Evolutionary conservation across 2,329 filamentous ascomycete genomes (phyloP), one percentile per base, ranked within the genome.

Genomic region (Cercospora beticola): DNA sequence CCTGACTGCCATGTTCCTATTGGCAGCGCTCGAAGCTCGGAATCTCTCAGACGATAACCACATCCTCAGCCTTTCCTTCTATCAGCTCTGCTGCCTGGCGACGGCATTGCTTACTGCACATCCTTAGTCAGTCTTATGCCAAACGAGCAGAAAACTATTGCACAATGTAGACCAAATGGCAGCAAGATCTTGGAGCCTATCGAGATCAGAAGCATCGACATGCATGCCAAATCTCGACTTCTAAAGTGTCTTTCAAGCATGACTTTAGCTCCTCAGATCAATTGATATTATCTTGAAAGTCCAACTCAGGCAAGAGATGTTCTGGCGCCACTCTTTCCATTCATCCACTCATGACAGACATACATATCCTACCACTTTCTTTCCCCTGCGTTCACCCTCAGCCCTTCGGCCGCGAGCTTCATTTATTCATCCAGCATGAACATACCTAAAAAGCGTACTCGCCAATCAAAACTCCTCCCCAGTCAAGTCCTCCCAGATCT

Each of bases 401-500:
- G 33, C 10, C 33, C 30, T 8, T 31, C 30, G 30, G 30, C 30
- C 30, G 10, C 33, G 33, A 36, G 16, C 7, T 18, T 18, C 40
- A n/a, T 46, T 18, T 18, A 49, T 18, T 18, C 43, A 49, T 4
- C 43, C 46, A 6, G 46, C 46, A 26, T 14, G 46, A 52, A 52
- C 18, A 23, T 52, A 3, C 2, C 46, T 21, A 26, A 26, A 26
- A 6, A 6, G 18, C 18, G 18, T 21, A 7, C 46, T 23, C 21
- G 18, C 5, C 46, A 6, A 10, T 68, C 62, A 70, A 66, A 70
- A 69, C 46, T 75, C 71, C 28, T 74, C 75, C 8, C 70, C 72
- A 3, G 74, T 74, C 52, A 77, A 65, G 46, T 77, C 74, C 59
- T 77, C 76, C 33, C 75, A 74, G 3, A 77, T 76, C 62, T 77